Conservation (phyloP, 2,329 filamentous ascomycete genomes). For the Colletotrichum falcatum region DNA sequence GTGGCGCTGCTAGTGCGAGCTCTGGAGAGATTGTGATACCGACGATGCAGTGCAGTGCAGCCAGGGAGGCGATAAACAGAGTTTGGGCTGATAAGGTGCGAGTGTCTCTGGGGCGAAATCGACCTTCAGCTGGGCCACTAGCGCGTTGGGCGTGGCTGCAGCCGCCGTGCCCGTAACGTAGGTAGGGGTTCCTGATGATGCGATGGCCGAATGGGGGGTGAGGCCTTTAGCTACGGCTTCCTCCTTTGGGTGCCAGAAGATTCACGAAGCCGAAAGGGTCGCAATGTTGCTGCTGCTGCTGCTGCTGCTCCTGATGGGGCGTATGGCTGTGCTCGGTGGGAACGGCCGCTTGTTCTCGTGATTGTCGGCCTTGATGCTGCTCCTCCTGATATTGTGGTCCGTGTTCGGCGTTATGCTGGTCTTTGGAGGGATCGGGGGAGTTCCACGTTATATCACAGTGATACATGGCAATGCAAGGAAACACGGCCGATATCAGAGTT, state of each 20-base stretch:
- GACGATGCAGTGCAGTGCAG: conserved; percentile 38
- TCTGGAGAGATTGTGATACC: conserved; percentile 34
- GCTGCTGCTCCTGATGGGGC: conserved; percentile 22
- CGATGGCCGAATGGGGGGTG: conserved; percentile 20
- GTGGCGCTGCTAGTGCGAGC: conserved; percentile 34
- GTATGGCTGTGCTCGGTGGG: conserved; percentile 32
- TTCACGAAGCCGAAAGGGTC: conserved; percentile 25
- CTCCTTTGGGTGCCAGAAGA: conserved; percentile 8
- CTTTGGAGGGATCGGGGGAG: conserved; percentile 29
- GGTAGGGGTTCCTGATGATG: conserved; percentile 25
- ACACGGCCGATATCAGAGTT: conserved; percentile 7
- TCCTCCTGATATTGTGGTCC: conserved; percentile 5
- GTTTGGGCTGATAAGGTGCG: conserved; percentile 32
- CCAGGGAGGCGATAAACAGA: conserved; percentile 24
- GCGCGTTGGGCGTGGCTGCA: conserved; percentile 11
- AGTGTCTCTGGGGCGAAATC: conserved; percentile 24
- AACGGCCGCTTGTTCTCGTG: conserved; percentile 22
- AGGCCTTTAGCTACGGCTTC: background rate
- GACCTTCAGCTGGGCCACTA: conserved; percentile 34
- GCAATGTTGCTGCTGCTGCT: background rate
- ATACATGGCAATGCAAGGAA: conserved; percentile 36
- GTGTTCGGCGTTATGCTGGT: conserved; percentile 23
- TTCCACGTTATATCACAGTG: conserved; percentile 39
- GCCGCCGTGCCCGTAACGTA: background rate
- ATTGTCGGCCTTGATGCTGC: conserved; percentile 13